A percentile compares a stretch with the other conserved stretches of the same genome.
Conservation (phyloP, 805 yeast species). For the Sugiyamaella floridensis region DNA sequence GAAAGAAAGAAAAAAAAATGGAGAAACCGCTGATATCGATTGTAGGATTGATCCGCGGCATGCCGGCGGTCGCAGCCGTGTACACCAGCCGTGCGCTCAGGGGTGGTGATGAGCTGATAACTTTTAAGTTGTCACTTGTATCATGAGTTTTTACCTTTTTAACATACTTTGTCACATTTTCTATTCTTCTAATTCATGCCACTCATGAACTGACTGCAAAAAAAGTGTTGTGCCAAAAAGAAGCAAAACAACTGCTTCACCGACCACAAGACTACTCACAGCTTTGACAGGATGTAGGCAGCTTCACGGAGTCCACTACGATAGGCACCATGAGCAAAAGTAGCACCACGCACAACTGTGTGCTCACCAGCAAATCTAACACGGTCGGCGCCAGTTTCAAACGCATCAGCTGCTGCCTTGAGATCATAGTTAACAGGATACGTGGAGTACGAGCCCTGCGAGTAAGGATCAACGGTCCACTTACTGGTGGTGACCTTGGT, state of each 20-base stretch:
- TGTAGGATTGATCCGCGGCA: not conserved
- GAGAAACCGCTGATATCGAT: not conserved
- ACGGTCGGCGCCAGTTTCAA: constrained; percentile 50
- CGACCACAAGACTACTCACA: too few relatives aligned
- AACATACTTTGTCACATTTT: too few relatives aligned
- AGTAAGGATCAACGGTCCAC: constrained; percentile 68
- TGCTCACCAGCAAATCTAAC: constrained; percentile 91
- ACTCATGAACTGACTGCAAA: not conserved
- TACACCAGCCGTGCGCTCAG: not conserved
- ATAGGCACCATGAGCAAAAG: constrained; percentile 92
- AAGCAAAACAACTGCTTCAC: not conserved
- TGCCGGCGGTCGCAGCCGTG: not conserved
- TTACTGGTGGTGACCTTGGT: constrained; percentile 39
- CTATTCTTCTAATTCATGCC: not conserved
- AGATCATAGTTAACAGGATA: constrained; percentile 8
- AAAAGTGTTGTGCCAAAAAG: too few relatives aligned
- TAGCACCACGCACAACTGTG: constrained; percentile 77
- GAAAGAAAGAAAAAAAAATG: not conserved
- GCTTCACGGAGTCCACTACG: constrained; percentile 62
- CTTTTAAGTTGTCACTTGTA: too few relatives aligned
- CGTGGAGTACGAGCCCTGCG: constrained; percentile 75
- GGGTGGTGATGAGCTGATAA: not conserved
- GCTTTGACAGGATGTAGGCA: constrained; percentile 26
- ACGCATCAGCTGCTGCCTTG: constrained; percentile 31
- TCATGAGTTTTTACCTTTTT: too few relatives aligned